These are phyloP conservation scores for Athelia sp. DNA, from an alignment of 1,284 basidiomycete species.

Conservation along the genomic window DNA sequence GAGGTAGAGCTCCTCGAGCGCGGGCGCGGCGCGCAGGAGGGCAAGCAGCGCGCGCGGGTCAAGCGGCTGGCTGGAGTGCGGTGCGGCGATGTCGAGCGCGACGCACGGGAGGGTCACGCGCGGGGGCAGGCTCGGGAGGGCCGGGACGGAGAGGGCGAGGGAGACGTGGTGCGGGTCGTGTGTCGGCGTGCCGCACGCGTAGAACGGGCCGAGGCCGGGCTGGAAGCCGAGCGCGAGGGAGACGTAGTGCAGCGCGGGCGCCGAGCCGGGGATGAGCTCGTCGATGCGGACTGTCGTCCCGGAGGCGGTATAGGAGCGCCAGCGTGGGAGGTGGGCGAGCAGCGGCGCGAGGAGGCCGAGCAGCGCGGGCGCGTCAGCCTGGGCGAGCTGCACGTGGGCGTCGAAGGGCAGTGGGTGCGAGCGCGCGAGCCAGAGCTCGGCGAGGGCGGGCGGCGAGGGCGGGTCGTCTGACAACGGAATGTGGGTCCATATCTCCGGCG, in stretches of 20 bases:
- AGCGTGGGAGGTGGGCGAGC: constrained; percentile 45
- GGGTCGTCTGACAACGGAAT: constrained; percentile 42
- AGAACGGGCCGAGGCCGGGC: background rate
- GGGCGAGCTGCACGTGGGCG: constrained; percentile 44
- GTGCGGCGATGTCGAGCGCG: background rate
- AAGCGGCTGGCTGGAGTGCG: background rate
- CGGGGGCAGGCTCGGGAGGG: background rate
- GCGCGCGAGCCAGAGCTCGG: constrained; percentile 46
- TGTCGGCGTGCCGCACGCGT: background rate
- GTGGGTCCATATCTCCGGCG: constrained; percentile 55
- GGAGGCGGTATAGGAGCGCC: constrained; percentile 21
- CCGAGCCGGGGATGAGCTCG: background rate
- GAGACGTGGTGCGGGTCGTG: background rate
- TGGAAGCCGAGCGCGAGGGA: background rate
- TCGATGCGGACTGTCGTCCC: too few species aligned
- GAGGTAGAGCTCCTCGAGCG: constrained; percentile 51
- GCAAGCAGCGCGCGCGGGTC: constrained; percentile 40
- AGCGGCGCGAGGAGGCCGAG: constrained; percentile 61
- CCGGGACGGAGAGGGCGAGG: background rate
- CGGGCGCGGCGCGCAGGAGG: constrained; percentile 55
- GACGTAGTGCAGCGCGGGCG: background rate
- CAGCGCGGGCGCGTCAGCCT: constrained; percentile 34
- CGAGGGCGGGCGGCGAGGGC: constrained; percentile 38
- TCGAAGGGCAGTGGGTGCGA: constrained; percentile 50
- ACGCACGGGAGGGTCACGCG: constrained; percentile 10